Evolutionary conservation across 1,284 basidiomycete genomes (phyloP).

Genomic region (Ceratobasidium sp.): DNA sequence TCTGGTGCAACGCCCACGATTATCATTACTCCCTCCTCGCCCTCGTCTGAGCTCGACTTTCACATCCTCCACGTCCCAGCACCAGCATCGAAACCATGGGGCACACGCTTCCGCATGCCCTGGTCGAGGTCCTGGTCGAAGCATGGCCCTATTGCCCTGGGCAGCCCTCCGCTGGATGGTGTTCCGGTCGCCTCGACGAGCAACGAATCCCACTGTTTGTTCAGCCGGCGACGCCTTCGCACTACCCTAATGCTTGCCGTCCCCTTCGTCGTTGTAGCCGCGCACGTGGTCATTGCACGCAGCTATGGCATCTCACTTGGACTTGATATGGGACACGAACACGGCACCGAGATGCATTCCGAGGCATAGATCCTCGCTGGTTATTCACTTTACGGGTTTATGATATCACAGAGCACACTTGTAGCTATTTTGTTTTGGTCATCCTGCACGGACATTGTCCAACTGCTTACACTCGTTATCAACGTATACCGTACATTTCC

Average conservation of each 20-base stretch:
- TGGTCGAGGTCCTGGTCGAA: conserved; percentile 36
- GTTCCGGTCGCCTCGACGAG: not conserved
- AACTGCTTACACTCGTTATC: conserved; percentile 35
- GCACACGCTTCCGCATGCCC: conserved; percentile 30
- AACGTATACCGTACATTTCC: conserved; percentile 26
- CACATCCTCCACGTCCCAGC: conserved; percentile 27
- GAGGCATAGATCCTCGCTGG: conserved; percentile 21
- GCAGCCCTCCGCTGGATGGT: conserved; percentile 22
- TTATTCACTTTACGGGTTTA: conserved; percentile 34
- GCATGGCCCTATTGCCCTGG: conserved; percentile 31
- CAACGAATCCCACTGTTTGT: conserved; percentile 12
- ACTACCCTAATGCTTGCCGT: conserved; percentile 34
- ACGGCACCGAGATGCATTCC: conserved; percentile 35
- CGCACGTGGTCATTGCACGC: conserved; percentile 35
- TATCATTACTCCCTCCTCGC: conserved; percentile 36
- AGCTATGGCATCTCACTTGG: conserved; percentile 18
- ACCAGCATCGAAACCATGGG: conserved; percentile 24
- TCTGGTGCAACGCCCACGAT: conserved; percentile 35
- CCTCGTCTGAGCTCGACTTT: conserved; percentile 38
- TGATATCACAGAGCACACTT: conserved; percentile 27
- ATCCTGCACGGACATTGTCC: conserved; percentile 35
- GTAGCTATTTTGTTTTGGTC: conserved; percentile 25
- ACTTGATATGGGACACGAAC: conserved; percentile 25
- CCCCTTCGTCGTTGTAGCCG: conserved; percentile 30
- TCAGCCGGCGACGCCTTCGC: conserved; percentile 15